Conservation (phyloP, 2,329 filamentous ascomycete genomes). For the Immersiporthe knoxdaviesiana region DNA sequence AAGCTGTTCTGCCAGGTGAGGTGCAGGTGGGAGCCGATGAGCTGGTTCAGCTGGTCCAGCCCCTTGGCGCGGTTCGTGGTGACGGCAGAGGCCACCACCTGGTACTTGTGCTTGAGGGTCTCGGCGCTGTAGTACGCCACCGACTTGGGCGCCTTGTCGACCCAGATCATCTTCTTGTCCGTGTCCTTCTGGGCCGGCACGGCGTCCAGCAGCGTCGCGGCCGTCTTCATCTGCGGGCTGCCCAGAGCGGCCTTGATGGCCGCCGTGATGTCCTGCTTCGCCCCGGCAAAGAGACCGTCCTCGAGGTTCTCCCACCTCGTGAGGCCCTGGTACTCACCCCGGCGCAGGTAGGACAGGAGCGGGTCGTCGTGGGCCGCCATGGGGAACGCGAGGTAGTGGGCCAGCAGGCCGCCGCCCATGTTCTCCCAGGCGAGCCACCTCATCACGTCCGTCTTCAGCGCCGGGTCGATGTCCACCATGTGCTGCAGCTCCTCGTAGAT, state of each 20-base stretch:
- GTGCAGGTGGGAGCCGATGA: conserved; percentile 87
- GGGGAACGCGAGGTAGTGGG: conserved; percentile 79
- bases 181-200: conserved; percentile 45
- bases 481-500: conserved; percentile 72
- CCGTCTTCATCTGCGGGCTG: conserved; percentile 56
- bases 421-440: conserved; percentile 92
- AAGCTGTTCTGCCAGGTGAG: conserved; percentile 82
- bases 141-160: conserved; percentile 66
- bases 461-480: conserved; percentile 58
- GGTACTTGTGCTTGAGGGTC: conserved; percentile 68
- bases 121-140: conserved; percentile 77
- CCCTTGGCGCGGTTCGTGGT: conserved; percentile 60
- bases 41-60: conserved; percentile 66
- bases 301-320: conserved; percentile 75
- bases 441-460: conserved; percentile 71
- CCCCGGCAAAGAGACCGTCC: conserved; percentile 73
- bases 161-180: conserved; percentile 59
- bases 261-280: conserved; percentile 64
- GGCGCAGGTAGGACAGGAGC: conserved; percentile 72
- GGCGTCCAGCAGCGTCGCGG: conserved; percentile 66
- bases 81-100: conserved; percentile 66
- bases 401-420: conserved; percentile 82
- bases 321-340: conserved; percentile 73
- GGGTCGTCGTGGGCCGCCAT: conserved; percentile 78
- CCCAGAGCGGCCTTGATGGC: conserved; percentile 65